Evolutionary conservation across 139 green algal species (phyloP).

Genomic region (Tetraselmis chui): DNA sequence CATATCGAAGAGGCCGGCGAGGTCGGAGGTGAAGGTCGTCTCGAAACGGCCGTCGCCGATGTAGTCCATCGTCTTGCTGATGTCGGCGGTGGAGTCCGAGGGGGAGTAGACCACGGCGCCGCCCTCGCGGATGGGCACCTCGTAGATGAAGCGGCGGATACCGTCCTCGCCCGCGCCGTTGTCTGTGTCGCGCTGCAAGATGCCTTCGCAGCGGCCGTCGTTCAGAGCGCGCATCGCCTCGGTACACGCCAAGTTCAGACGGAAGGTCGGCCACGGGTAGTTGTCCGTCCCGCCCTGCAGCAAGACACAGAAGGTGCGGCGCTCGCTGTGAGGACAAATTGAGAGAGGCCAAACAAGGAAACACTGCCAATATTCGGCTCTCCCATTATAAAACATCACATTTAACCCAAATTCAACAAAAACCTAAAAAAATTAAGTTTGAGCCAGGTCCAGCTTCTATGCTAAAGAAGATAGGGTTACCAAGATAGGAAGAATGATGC

Average conservation of each 20-base stretch:
- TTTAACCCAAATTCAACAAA: too few species aligned
- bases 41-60: slow-evolving; percentile 4
- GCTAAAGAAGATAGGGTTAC: too few species aligned
- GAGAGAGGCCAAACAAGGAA: too few species aligned
- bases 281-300: neutral
- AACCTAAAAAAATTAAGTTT: too few species aligned
- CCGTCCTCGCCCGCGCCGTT: slow-evolving; percentile 1
- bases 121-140: slow-evolving; percentile 8
- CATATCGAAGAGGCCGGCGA: slow-evolving; percentile 8
- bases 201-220: neutral
- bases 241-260: neutral
- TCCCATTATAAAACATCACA: too few species aligned
- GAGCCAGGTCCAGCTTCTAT: too few species aligned
- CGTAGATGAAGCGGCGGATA: slow-evolving; percentile 1
- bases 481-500: too few species aligned
- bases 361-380: too few species aligned
- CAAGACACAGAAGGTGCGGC: too few species aligned
- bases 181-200: neutral
- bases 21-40: slow-evolving; percentile 1
- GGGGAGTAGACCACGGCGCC: slow-evolving; percentile 2
- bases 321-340: too few species aligned
- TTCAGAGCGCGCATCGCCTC: neutral
- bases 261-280: slow-evolving; percentile 4
- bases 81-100: neutral
- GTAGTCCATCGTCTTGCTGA: neutral